Conservation (phyloP, 768 basidiomycete genomes). For the Rubroboletus pulcherrimus region DNA sequence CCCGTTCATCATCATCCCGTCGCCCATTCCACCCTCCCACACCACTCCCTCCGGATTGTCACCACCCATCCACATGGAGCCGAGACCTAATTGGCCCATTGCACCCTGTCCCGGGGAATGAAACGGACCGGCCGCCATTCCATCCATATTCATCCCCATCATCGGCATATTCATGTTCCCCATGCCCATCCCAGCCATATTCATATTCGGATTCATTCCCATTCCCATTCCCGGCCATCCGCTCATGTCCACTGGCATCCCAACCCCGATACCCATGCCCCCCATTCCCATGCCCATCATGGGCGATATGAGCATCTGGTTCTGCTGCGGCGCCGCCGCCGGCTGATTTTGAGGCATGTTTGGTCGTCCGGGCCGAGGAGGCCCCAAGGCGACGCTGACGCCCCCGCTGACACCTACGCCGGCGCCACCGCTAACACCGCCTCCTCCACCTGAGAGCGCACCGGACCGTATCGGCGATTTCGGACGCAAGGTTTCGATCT, state of each 20-base stretch:
- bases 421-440: constrained; percentile 23
- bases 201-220: constrained; percentile 38
- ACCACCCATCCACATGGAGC: constrained; percentile 35
- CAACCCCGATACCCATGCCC: constrained; percentile 36
- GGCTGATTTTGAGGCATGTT: constrained; percentile 14
- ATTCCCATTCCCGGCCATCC: constrained; percentile 36
- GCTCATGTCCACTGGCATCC: constrained; percentile 33
- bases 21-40: constrained; percentile 37
- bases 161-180: constrained; percentile 37
- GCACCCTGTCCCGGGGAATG: constrained; percentile 18
- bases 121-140: constrained; percentile 25
- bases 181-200: constrained; percentile 37
- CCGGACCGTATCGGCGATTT: constrained; percentile 70
- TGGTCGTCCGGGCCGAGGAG: constrained; percentile 14
- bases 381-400: constrained; percentile 15
- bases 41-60: constrained; percentile 33
- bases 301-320: constrained; percentile 34
- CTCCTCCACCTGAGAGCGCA: constrained; percentile 22
- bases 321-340: constrained; percentile 15
- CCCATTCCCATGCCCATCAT: constrained; percentile 46
- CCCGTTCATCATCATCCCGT: constrained; percentile 42
- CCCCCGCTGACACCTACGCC: constrained; percentile 23
- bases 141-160: constrained; percentile 42
- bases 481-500: constrained; percentile 80
- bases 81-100: constrained; percentile 23